A percentile compares a stretch with the other conserved stretches of the same genome.
Evolutionary conservation across 2,329 filamentous ascomycete species (phyloP).

Genomic region (Ceratocystis diversiconidia): DNA sequence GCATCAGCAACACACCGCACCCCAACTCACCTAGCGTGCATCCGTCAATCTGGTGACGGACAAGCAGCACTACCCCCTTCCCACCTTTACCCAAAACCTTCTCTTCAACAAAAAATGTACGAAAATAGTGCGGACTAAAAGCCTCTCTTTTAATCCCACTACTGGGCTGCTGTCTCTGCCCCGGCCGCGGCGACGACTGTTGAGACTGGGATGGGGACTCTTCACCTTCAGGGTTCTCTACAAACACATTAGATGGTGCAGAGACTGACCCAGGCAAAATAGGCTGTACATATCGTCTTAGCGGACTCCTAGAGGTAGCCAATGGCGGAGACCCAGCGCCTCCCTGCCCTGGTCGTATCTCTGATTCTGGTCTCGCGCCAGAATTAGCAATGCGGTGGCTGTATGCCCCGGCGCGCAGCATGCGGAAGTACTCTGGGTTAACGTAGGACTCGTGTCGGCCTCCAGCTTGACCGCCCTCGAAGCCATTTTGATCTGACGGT

Average conservation of each 20-base stretch:
- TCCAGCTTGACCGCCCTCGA: slow-evolving; percentile 26
- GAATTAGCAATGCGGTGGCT: slow-evolving; percentile 21
- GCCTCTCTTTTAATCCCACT: slow-evolving; percentile 72
- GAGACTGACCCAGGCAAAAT: background rate
- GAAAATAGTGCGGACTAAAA: slow-evolving; percentile 86
- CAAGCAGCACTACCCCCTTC: slow-evolving; percentile 88
- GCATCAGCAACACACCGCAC: background rate
- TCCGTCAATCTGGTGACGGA: slow-evolving; percentile 80
- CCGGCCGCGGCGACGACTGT: background rate
- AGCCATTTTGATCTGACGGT: slow-evolving; percentile 32
- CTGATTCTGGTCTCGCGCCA: slow-evolving; percentile 24
- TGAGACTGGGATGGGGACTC: slow-evolving; percentile 20
- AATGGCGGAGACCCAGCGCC: background rate
- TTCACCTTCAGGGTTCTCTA: background rate
- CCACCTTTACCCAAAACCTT: slow-evolving; percentile 74
- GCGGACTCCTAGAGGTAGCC: background rate
- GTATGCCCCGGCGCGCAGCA: slow-evolving; percentile 50
- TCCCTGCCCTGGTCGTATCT: slow-evolving; percentile 24
- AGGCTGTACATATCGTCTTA: slow-evolving; percentile 1
- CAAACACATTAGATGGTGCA: slow-evolving; percentile 2
- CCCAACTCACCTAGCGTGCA: slow-evolving; percentile 50
- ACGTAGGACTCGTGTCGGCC: slow-evolving; percentile 53
- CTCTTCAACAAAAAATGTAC: slow-evolving; percentile 84
- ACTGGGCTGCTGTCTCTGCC: slow-evolving; percentile 20
- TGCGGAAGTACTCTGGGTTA: slow-evolving; percentile 85